A percentile compares a stretch with the other conserved stretches of the same genome.
Conservation (phyloP, 164 flowering plant genomes). For the Chimonanthus salicifolius region DNA sequence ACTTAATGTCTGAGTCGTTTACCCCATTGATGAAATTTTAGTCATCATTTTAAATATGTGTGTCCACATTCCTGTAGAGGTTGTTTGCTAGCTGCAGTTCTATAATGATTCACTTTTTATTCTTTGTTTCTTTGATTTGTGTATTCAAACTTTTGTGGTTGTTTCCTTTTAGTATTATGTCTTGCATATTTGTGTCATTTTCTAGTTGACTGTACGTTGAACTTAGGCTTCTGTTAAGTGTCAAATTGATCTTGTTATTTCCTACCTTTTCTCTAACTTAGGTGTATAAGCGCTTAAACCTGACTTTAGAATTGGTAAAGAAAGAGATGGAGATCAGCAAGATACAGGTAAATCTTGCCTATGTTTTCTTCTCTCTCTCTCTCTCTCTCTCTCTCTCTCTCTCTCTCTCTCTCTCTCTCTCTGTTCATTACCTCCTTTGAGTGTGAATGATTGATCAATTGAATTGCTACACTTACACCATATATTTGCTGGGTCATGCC, state of each 20-base stretch:
- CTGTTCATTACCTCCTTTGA: background rate
- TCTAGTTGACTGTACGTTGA: background rate
- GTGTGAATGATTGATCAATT: background rate
- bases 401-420: background rate
- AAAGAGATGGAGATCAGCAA: constrained; percentile 96
- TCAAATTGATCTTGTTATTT: too few relatives aligned
- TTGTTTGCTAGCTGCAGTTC: too few relatives aligned
- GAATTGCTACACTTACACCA: background rate
- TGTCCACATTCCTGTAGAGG: too few relatives aligned
- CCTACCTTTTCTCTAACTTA: constrained; percentile 16
- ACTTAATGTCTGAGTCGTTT: too few relatives aligned
- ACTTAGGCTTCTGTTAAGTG: background rate
- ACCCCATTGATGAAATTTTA: too few relatives aligned
- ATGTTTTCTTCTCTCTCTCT: constrained; percentile 16
- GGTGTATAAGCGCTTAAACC: constrained; percentile 79
- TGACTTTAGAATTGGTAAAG: constrained; percentile 81
- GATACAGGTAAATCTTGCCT: constrained; percentile 54
- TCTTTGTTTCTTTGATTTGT: too few relatives aligned
- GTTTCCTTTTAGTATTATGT: too few relatives aligned
- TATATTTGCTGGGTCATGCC: constrained; percentile 4
- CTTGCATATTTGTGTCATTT: background rate
- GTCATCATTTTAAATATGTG: too few relatives aligned
- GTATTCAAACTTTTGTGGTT: too few relatives aligned
- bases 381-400: constrained; percentile 1
- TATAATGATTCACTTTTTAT: too few relatives aligned